Base-by-base conservation (phyloP, 495 filamentous ascomycete species). In the Lophiotrema nucula region DNA sequence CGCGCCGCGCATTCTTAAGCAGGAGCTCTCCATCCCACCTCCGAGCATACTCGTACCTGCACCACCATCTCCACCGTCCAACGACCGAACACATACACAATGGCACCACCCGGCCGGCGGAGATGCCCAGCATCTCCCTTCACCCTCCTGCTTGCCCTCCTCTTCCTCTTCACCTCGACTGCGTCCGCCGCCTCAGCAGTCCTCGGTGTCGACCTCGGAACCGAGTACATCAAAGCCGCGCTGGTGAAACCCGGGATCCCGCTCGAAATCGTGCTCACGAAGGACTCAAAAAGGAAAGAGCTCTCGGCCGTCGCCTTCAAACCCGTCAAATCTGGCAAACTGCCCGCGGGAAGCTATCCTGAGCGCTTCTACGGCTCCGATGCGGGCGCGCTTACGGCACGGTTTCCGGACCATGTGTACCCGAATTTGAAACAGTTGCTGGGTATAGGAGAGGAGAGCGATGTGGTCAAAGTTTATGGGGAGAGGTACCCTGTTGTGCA, bases 171-270 rank as follows among this genome's bases (percentile, higher is more conserved):
- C 53, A 72, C 78, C n/a, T 73, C 60, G 38, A 72, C 70, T 18
- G 67, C 77, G 42, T 77, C 79, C 67, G 83, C 82, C 27, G 75
- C 75, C n/a, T 79, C 83, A 13, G 81, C 82, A 56, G 91, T 99
- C 42, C 77, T 99, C 18, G 93, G 93, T 33, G 79, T 99, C 61
- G 93, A 99, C 75, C 79, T 99, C 12, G 93, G 93, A 47, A 97
- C 95, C 42, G 90, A 95, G 74, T 97, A 96, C 74, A 86, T 99
- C 70, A 99, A 97, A 79, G 92, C 92, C 15, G 84, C 89, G 2
- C 83, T 97, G 25, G 92, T 99, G 56, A 99, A 99, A 72, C 95
- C 95, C 2, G 93, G 93, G 58, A 95, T 97, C 54, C 95, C 95
- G 11, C 89, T 97, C 71, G 95, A 97, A 68, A 97, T 99, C 62